These are phyloP conservation scores for Metschnikowia aberdeeniae DNA, from an alignment of 805 yeast species.

Conservation along the genomic window DNA sequence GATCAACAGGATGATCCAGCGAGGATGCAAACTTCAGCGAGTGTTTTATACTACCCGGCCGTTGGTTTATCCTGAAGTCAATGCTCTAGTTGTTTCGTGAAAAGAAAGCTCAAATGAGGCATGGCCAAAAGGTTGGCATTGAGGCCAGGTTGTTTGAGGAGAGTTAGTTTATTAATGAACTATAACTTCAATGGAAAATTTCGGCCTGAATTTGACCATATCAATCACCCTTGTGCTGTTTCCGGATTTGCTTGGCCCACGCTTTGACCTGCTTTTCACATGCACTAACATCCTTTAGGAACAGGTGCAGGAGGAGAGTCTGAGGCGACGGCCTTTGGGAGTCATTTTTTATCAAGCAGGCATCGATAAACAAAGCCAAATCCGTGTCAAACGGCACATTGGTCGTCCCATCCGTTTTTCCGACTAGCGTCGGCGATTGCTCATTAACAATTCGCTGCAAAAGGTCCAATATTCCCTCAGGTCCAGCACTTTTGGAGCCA, in stretches of 20 bases:
- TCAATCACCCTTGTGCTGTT: conserved; percentile 25
- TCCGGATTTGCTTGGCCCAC: conserved; percentile 41
- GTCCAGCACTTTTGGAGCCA: conserved; percentile 36
- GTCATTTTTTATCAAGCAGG: conserved; percentile 72
- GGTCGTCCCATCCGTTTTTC: conserved; percentile 29
- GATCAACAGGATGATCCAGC: conserved; percentile 8
- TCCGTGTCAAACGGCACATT: conserved; percentile 35
- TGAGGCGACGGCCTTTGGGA: conserved; percentile 65
- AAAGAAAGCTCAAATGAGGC: not conserved
- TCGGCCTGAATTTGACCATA: too few relatives aligned
- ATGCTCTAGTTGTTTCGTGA: conserved; percentile 14
- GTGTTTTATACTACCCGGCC: conserved; percentile 16
- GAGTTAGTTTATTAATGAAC: too few relatives aligned
- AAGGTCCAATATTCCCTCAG: conserved; percentile 85
- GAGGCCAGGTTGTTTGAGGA: too few relatives aligned
- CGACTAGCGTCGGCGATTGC: conserved; percentile 67
- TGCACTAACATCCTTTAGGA: conserved; percentile 27
- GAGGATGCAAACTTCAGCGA: conserved; percentile 2
- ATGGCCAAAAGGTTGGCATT: too few relatives aligned
- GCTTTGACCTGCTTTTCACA: conserved; percentile 34
- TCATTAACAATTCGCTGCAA: conserved; percentile 92
- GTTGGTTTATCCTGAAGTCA: conserved; percentile 9
- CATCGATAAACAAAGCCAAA: conserved; percentile 65
- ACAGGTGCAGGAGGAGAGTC: conserved; percentile 49
- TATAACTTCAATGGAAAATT: too few relatives aligned